Evolutionary conservation across 2,329 filamentous ascomycete species (phyloP), one percentile per base, ranked within the genome.

Genomic region (Talaromyces pinophilus): DNA sequence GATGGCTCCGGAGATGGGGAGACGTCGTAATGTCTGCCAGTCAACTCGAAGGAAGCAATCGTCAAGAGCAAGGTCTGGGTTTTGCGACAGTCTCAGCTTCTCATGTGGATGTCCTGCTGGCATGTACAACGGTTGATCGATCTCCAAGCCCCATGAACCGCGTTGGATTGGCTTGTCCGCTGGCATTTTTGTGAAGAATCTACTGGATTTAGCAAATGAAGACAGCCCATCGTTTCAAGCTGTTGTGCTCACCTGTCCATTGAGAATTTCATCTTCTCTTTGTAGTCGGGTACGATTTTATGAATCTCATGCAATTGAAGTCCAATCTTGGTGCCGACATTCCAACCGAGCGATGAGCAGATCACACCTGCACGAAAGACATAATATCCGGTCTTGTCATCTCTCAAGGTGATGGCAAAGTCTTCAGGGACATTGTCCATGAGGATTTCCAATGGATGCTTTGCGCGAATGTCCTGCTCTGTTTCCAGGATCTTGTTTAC

Each of bases 231-330:
- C 3, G 10, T 15, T n/a, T 6, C 6, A 30, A 17, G 3, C 7
- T 46, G 15, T 30, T 10, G 22, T 33, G 73, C 84, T 61, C 79
- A 92, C 86, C 91, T 84, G 72, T 96, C 92, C 90, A 96, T 93
- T 48, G 90, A 93, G 69, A 92, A 90, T 44, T 90, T 86, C 90
- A 96, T 93, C 81, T 93, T 96, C 75, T 92, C 89, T 70, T 91
- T 91, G 76, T 94, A 96, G 72, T 95, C 91, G 0, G 92, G 92
- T 25, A 96, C 90, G 0, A 85, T 83, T 0, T 79, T 79, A 74
- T 96, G 92, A 67, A 96, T 94, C 66, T 88, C 85, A 11, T 88
- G 82, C 15, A 96, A 80, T 25, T 85, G 84, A 70, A 88, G 78
- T 0, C 91, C 91, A 63, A 95, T 88, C 80, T 96, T 95, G 28